Evolutionary conservation across 1,284 basidiomycete genomes (phyloP).

Genomic region (Macrocystidia cucumis): DNA sequence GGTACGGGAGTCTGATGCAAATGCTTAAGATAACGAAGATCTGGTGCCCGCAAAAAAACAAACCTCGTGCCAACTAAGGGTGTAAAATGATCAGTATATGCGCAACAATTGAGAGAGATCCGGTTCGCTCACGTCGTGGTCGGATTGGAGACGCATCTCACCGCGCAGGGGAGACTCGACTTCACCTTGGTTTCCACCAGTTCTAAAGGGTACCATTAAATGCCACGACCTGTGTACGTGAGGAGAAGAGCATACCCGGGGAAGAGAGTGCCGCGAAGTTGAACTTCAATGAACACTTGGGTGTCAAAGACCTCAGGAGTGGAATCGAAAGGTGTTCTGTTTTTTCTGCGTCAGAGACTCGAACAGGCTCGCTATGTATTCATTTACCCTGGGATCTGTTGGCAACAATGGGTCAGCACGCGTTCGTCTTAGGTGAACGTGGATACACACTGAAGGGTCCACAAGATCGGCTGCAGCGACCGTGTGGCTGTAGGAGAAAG

Average conservation of each 20-base stretch:
- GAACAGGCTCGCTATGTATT: too few relatives aligned
- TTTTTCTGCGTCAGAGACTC: too few relatives aligned
- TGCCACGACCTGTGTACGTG: conserved; percentile 1
- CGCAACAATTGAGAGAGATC: too few relatives aligned
- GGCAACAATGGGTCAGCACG: too few relatives aligned
- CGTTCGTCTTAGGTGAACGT: too few relatives aligned
- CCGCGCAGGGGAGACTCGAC: conserved; percentile 26
- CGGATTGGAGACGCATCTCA: conserved; percentile 34
- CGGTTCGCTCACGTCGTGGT: conserved; percentile 18
- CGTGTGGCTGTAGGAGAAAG: too few relatives aligned
- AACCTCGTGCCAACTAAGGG: conserved; percentile 11
- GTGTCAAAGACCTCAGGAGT: conserved; percentile 1
- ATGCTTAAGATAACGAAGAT: conserved; percentile 4
- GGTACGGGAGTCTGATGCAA: conserved; percentile 19
- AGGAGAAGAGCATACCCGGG: conserved; percentile 14
- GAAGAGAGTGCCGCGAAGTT: conserved; percentile 23
- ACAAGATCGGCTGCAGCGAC: conserved; percentile 26
- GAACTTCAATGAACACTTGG: conserved; percentile 8
- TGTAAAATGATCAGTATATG: not conserved
- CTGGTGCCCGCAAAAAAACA: not conserved
- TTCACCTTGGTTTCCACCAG: conserved; percentile 25
- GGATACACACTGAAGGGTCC: conserved; percentile 17
- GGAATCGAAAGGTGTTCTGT: conserved; percentile 1
- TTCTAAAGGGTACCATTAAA: conserved; percentile 13
- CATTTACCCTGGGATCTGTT: conserved; percentile 14